Evolutionary conservation across 2,329 filamentous ascomycete species (phyloP), one percentile per base, ranked within the genome.

Genomic region (Sporothrix protearum): DNA sequence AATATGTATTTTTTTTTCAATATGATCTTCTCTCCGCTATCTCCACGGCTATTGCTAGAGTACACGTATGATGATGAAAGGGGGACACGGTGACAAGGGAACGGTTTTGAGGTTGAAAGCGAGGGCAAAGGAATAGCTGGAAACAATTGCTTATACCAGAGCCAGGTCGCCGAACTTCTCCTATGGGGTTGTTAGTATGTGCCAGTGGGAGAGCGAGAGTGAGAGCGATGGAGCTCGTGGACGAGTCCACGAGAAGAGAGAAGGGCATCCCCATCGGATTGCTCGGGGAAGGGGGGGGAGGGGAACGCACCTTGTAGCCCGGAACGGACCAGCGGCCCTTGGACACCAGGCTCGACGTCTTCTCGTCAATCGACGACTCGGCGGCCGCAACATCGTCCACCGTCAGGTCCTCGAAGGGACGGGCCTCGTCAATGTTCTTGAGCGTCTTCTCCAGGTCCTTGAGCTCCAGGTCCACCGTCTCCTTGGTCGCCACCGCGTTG

Each of bases 111-210:
- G 36, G 42, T n/a, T 10, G 49, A 14, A 25, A 4, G 22, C 22
- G 49, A 53, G 25, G 25, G 3, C 8, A 53, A 53, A 28, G 25
- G 12, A 14, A 25, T 28, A 28, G 25, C 28, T 71, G 49, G 61
- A 59, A 33, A 22, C n/a, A 28, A 69, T 57, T 49, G 81, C 88
- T 89, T 97, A 99, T 83, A 98, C 87, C 78, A 97, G 85, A 78
- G 96, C 95, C 78, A 98, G 90, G 82, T 98, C 94, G 86, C 96
- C 96, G 84, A 98, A 99, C 89, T 94, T 97, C 89, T 99, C 96
- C 95, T 98, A 79, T 76, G 79, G 64, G 76, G 73, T 75, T 71
- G 81, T 91, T 81, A 91, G 86, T 73, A 77, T 57, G 51, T 61
- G 16, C 19, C 47, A 36, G 33, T 36, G 8, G 3, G 33, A 36